Conservation (phyloP, 2,329 filamentous ascomycete species). For the Didymella exigua region DNA sequence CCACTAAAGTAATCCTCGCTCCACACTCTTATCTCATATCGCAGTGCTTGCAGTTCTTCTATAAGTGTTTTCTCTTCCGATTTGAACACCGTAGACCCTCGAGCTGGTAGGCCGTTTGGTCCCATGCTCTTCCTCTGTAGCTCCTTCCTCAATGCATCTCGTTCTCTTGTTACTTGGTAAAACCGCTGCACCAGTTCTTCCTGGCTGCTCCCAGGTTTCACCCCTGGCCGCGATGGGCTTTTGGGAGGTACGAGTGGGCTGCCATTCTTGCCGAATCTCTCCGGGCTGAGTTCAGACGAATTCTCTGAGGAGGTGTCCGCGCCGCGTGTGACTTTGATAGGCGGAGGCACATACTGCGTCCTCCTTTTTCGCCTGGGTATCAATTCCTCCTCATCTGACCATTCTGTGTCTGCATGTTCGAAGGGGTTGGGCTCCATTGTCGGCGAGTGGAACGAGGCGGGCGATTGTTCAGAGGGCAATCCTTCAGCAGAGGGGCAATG, state of each 20-base stretch:
- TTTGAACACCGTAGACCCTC: constrained; percentile 38
- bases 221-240: constrained; percentile 42
- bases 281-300: constrained; percentile 31
- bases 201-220: constrained; percentile 40
- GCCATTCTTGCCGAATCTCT: constrained; percentile 25
- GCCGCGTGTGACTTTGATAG: constrained; percentile 30
- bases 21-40: constrained; percentile 45
- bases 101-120: constrained; percentile 34
- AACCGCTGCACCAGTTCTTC: constrained; percentile 47
- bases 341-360: constrained; percentile 38
- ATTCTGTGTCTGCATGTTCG: constrained; percentile 41
- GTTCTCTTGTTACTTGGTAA: constrained; percentile 47
- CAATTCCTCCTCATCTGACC: constrained; percentile 47
- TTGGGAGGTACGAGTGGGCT: constrained; percentile 44
- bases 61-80: constrained; percentile 46
- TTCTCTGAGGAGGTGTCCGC: constrained; percentile 35
- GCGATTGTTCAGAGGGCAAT: constrained; percentile 28
- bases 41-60: constrained; percentile 42
- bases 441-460: constrained; percentile 24
- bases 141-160: constrained; percentile 45
- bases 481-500: constrained; percentile 47
- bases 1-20: constrained; percentile 45
- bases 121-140: constrained; percentile 44
- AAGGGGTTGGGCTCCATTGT: constrained; percentile 37
- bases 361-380: constrained; percentile 39